Base-by-base conservation (phyloP, 2,329 filamentous ascomycete genomes). In the Neonectria punicea region DNA sequence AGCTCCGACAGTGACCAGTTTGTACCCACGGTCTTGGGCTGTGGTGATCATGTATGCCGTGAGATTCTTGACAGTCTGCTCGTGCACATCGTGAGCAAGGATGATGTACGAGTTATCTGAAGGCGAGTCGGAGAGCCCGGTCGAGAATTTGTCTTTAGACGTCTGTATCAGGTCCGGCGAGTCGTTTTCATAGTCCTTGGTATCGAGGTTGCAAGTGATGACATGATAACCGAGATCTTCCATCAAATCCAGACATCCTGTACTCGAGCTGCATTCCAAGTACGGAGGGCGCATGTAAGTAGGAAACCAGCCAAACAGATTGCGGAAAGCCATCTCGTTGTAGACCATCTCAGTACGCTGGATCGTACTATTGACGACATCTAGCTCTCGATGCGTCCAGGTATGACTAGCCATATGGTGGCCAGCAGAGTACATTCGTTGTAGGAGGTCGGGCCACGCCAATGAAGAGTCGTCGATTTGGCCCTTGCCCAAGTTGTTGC, bases 151-250 rank as follows among this genome's bases (percentile, higher is more conserved):
- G 11, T 75, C 72, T 65, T 86, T 81, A 66, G 81, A 82, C 16
- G 79, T 75, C 61, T 81, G 77, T 67, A 88, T 87, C 63, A 81
- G 81, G 43, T 81, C 75, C 1, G 85, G 80, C 6, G 78, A 78
- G 63, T 83, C 80, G 68, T 87, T 82, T 67, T 85, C 78, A 71
- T 86, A 89, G 74, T 89, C 87, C 64, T 87, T 84, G 16, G 87
- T 89, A 71, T 90, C 87, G 25, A 89, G 77, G 70, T 88, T 85
- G 71, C 85, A 86, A 72, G 86, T 86, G 60, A 85, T 80, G 68
- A 87, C 76, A 69, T 89, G 85, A 74, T 89, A 89, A 30, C 83
- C 84, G 22, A 87, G 71, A n/a, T 67, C 68, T 3, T 68, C 73
- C 58, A 82, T 66, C 25, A 77, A 73, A 13, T 72, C 67, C 41